phyloP scores from a whole-genome alignment of 2,329 filamentous ascomycete genomes.

The Apiospora phragmitis region DNA sequence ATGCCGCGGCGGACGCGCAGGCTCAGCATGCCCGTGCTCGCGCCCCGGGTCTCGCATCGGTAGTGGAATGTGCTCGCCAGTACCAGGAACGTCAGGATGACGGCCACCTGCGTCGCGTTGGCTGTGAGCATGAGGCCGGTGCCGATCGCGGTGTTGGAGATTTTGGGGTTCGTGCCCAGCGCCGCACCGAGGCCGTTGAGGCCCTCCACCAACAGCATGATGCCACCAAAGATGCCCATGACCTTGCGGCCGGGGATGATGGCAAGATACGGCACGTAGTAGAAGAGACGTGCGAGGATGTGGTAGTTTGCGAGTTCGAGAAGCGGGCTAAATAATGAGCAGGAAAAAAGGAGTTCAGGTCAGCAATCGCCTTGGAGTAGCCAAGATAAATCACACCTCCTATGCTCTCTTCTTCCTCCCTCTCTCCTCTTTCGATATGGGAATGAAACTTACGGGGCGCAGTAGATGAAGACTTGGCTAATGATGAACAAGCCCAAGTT shows the following conservation, averaged over 20 bases:
- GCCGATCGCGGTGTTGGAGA: conserved; percentile 21
- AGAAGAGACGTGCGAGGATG: conserved; percentile 60
- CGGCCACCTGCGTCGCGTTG: conserved; percentile 44
- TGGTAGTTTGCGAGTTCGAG: conserved; percentile 66
- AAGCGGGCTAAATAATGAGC: conserved; percentile 46
- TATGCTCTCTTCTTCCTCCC: no score
- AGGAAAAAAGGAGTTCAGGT: background rate
- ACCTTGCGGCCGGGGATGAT: conserved; percentile 51
- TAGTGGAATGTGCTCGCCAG: conserved; percentile 48
- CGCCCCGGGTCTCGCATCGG: conserved; percentile 18
- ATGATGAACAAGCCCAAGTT: conserved; percentile 44
- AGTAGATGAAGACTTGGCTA: conserved; percentile 39
- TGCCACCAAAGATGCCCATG: conserved; percentile 45
- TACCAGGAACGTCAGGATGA: conserved; percentile 45
- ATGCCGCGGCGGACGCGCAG: conserved; percentile 20
- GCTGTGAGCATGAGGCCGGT: conserved; percentile 35
- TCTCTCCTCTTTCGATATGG: background rate
- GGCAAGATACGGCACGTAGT: conserved; percentile 61
- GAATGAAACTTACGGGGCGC: conserved; percentile 36
- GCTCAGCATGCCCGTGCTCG: conserved; percentile 21
- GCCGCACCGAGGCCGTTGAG: conserved; percentile 47
- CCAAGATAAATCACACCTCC: background rate
- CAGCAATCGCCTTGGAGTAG: background rate
- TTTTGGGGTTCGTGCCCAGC: conserved; percentile 36
- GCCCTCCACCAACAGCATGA: conserved; percentile 46